These are phyloP conservation scores for Penicillium sp. DNA, from an alignment of 2,329 filamentous ascomycete genomes.

Conservation along the genomic window DNA sequence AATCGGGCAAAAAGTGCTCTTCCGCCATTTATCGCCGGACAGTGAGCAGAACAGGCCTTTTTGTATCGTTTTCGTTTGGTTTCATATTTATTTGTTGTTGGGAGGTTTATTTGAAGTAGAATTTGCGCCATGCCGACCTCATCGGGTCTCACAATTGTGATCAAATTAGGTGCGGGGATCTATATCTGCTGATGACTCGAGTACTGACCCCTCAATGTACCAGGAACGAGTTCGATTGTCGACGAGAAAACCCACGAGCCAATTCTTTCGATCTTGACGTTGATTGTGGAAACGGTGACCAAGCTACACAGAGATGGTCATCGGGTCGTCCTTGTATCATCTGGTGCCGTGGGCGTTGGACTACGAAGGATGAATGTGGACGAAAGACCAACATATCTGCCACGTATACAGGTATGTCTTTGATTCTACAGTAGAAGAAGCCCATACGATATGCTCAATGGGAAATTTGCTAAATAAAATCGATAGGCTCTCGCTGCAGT, in stretches of 20 bases:
- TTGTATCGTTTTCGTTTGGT: not conserved
- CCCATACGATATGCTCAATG: not conserved
- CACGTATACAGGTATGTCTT: conserved; percentile 69
- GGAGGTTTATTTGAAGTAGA: not conserved
- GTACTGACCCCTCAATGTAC: conserved; percentile 18
- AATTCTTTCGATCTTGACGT: conserved; percentile 80
- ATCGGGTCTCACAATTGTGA: conserved; percentile 37
- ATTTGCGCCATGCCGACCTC: conserved; percentile 22
- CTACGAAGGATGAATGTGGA: conserved; percentile 85
- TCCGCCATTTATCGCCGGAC: conserved; percentile 5
- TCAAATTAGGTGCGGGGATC: conserved; percentile 40
- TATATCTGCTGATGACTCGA: conserved; percentile 10
- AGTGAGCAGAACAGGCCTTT: not conserved
- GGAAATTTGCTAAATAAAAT: conserved; percentile 1
- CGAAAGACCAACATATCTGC: conserved; percentile 83
- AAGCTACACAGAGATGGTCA: conserved; percentile 87
- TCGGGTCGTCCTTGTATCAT: conserved; percentile 92
- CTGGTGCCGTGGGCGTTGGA: conserved; percentile 92
- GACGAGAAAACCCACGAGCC: conserved; percentile 94
- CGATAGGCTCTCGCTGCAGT: conserved; percentile 82
- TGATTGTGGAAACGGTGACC: conserved; percentile 92
- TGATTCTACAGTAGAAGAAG: not conserved
- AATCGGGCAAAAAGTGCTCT: conserved; percentile 8
- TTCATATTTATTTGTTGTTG: not conserved
- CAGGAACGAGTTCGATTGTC: conserved; percentile 98